Evolutionary conservation across 192 early-diverging fungal species (phyloP), one percentile per base, ranked within the genome.

Genomic region (Backusella westeae): DNA sequence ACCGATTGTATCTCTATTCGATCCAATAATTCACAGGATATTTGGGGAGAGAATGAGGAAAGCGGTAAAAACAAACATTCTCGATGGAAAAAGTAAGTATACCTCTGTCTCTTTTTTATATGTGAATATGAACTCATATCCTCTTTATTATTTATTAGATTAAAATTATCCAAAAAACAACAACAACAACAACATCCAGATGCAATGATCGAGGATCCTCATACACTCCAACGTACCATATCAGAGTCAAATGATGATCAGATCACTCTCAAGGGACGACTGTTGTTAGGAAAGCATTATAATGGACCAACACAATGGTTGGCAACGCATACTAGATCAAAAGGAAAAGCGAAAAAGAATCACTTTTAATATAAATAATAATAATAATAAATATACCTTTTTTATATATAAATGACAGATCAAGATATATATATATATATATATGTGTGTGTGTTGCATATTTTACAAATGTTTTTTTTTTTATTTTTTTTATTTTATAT

Each of bases 231-330:
- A 32, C 44, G 63, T 38, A n/a, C 41, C 10, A 15, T 53, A 29
- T 65, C 69, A 5, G 23, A 36, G 29, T 53, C 59, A 21, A 23
- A 15, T 0, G 73, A 78, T 19, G 77, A 82, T 14, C 65, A 68
- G 23, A 63, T 59, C 14, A 39, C 49, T 10, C 46, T 32, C 2
- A 83, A 83, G 42, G 78, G 82, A n/a, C 69, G 68, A 34, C 70
- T 77, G 15, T 17, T 83, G 38, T 63, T 83, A 12, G 82, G 82
- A 14, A 83, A 80, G 71, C 67, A 77, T 36, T 83, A 83, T 39
- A 76, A 65, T 34, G 73, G 76, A 21, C 78, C 72, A 1, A 36
- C 72, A 26, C 70, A 74, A 12, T 63, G 56, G 56, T 29, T 63
- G 12, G 56, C 56, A 23, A 23, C 21, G 26, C 17, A 59, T 59